These are phyloP conservation scores for Phytophthora podocarpi DNA, from an alignment of 352 stramenopile genomes.

Conservation along the genomic window DNA sequence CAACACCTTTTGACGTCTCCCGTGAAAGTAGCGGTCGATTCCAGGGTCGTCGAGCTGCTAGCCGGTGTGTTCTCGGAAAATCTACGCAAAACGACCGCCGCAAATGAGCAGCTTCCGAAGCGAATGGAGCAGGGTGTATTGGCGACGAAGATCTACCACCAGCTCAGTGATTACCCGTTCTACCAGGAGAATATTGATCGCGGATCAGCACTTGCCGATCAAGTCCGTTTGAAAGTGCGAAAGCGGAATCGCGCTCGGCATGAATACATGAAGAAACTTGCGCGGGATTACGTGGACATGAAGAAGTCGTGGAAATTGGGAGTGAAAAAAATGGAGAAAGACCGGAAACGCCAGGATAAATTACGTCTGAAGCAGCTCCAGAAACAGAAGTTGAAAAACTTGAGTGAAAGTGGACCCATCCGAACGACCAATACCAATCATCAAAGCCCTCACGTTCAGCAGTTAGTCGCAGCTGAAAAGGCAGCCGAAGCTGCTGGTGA, in stretches of 20 bases:
- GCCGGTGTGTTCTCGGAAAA: slow-evolving; percentile 74
- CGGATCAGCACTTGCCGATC: slow-evolving; percentile 47
- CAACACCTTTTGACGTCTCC: slow-evolving; percentile 14
- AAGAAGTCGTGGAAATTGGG: slow-evolving; percentile 85
- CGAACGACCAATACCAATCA: slow-evolving; percentile 46
- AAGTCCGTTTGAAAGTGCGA: slow-evolving; percentile 67
- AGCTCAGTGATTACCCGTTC: slow-evolving; percentile 77
- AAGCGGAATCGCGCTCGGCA: slow-evolving; percentile 68
- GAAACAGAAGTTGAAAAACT: slow-evolving; percentile 43
- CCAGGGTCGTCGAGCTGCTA: slow-evolving; percentile 63
- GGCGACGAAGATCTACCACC: slow-evolving; percentile 69
- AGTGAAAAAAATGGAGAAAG: slow-evolving; percentile 89
- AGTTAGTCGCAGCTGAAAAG: slow-evolving; percentile 46
- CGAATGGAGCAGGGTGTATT: slow-evolving; percentile 48
- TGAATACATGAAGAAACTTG: slow-evolving; percentile 71
- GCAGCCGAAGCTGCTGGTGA: slow-evolving; percentile 31
- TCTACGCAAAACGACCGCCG: slow-evolving; percentile 43
- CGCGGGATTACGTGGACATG: slow-evolving; percentile 79
- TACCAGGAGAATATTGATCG: slow-evolving; percentile 76
- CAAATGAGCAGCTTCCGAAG: slow-evolving; percentile 69
- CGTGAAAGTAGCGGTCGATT: slow-evolving; percentile 67
- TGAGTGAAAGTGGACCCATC: slow-evolving; percentile 31
- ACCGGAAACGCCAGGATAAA: slow-evolving; percentile 87
- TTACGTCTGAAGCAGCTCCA: slow-evolving; percentile 72
- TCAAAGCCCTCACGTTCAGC: slow-evolving; percentile 44